Evolutionary conservation across 805 yeast genomes (phyloP).

Genomic region (Alloascoidea africana): DNA sequence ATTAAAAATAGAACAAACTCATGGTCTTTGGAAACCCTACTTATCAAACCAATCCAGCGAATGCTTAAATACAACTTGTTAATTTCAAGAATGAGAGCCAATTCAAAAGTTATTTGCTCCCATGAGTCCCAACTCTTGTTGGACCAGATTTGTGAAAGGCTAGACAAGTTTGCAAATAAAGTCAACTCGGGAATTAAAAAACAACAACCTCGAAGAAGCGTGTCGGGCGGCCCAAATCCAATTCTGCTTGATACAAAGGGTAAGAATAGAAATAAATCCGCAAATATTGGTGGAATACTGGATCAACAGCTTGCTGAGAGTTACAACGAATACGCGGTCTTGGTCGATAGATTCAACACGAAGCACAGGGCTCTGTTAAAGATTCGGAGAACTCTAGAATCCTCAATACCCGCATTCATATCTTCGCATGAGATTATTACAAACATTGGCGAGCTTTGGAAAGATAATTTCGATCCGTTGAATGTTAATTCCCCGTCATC

Average conservation of each 20-base stretch:
- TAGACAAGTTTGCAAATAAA: too few species aligned
- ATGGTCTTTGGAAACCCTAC: slow-evolving; percentile 20
- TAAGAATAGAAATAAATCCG: too few species aligned
- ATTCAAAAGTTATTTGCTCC: too few species aligned
- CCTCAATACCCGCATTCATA: neutral
- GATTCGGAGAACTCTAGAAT: neutral
- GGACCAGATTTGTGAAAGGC: too few species aligned
- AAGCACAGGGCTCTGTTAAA: slow-evolving; percentile 1
- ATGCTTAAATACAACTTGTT: neutral
- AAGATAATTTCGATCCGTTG: neutral
- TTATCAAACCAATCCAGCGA: neutral
- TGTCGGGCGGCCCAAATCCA: too few species aligned
- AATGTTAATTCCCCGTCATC: too few species aligned
- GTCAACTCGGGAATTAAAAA: too few species aligned
- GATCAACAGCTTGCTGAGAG: neutral
- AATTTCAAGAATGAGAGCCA: neutral
- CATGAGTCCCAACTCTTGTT: too few species aligned
- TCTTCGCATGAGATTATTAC: neutral
- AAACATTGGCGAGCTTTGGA: neutral
- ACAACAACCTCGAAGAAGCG: too few species aligned
- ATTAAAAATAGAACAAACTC: slow-evolving; percentile 17
- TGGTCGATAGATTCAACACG: neutral
- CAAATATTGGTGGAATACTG: neutral
- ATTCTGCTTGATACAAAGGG: too few species aligned
- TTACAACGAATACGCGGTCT: neutral